A percentile compares a stretch with the other conserved stretches of the same genome.
Conservation (phyloP, 192 early-diverging fungal genomes). For the Linnemannia schmuckeri region DNA sequence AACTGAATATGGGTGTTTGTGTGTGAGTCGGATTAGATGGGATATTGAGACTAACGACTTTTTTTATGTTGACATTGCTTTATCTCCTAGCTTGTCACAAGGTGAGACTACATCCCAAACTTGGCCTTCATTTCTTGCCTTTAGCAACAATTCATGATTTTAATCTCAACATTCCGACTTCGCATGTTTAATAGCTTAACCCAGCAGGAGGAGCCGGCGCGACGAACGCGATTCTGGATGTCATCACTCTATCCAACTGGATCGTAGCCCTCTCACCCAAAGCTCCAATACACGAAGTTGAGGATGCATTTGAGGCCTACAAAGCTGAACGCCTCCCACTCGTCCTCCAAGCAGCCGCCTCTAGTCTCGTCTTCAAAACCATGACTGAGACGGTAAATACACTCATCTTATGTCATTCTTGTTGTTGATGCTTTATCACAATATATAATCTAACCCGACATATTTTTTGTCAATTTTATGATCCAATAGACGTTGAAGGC, state of each 20-base stretch:
- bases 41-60: background rate
- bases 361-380: background rate
- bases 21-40: too few relatives aligned
- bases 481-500: too few relatives aligned
- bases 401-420: too few relatives aligned
- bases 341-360: background rate
- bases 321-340: background rate
- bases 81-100: slow-evolving; percentile 3
- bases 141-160: too few relatives aligned
- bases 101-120: background rate
- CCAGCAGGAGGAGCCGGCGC: slow-evolving; percentile 15
- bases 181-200: background rate
- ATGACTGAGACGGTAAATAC: background rate
- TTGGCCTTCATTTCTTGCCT: too few relatives aligned
- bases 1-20: background rate
- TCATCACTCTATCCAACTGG: slow-evolving; percentile 8
- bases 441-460: too few relatives aligned
- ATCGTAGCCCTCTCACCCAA: background rate
- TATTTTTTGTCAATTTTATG: too few relatives aligned
- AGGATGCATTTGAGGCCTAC: background rate
- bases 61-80: background rate
- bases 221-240: slow-evolving; percentile 4
- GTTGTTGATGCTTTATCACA: too few relatives aligned
- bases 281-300: background rate
- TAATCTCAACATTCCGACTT: background rate